Percentiles rank a stretch among this genome's conserved stretches.
Evolutionary conservation across 2,329 filamentous ascomycete genomes (phyloP).

Genomic region (Clarireedia sp.): DNA sequence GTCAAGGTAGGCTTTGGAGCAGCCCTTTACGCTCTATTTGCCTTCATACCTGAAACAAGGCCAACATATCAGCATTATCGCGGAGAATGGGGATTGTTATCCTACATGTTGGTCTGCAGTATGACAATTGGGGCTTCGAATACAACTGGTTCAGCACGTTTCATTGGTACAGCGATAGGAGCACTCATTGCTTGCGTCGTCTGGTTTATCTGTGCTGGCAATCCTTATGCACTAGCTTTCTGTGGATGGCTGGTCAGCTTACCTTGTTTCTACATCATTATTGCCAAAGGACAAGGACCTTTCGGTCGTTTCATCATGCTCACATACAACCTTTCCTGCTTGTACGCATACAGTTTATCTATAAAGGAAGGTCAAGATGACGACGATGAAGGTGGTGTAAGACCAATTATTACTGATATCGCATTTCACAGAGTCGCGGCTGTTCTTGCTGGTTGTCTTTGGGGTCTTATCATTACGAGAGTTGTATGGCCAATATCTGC

Average conservation of each 20-base stretch:
- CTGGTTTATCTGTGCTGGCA: conserved; percentile 70
- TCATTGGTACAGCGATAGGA: conserved; percentile 78
- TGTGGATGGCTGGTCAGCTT: conserved; percentile 76
- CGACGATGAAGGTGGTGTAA: conserved; percentile 78
- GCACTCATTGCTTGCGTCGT: conserved; percentile 65
- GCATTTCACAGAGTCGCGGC: conserved; percentile 79
- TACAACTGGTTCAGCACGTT: conserved; percentile 79
- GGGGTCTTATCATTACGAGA: conserved; percentile 85
- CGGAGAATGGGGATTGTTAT: conserved; percentile 92
- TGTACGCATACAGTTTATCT: conserved; percentile 88
- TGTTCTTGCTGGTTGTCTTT: conserved; percentile 79
- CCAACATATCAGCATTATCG: conserved; percentile 81
- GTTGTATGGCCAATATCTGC: conserved; percentile 92
- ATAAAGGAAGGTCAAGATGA: conserved; percentile 73
- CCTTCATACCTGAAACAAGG: conserved; percentile 72
- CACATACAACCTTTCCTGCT: conserved; percentile 88
- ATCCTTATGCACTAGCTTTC: conserved; percentile 66
- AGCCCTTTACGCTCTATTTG: conserved; percentile 78
- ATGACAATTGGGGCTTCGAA: conserved; percentile 98
- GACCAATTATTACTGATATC: conserved; percentile 82
- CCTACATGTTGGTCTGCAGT: conserved; percentile 95
- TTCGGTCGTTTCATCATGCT: conserved; percentile 90
- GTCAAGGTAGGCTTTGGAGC: conserved; percentile 91
- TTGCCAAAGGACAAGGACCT: conserved; percentile 75
- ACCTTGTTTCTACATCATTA: conserved; percentile 82